Evolutionary conservation across 164 flowering plant species (phyloP), one percentile per base, ranked within the genome.

Genomic region (Vitis amurensis): DNA sequence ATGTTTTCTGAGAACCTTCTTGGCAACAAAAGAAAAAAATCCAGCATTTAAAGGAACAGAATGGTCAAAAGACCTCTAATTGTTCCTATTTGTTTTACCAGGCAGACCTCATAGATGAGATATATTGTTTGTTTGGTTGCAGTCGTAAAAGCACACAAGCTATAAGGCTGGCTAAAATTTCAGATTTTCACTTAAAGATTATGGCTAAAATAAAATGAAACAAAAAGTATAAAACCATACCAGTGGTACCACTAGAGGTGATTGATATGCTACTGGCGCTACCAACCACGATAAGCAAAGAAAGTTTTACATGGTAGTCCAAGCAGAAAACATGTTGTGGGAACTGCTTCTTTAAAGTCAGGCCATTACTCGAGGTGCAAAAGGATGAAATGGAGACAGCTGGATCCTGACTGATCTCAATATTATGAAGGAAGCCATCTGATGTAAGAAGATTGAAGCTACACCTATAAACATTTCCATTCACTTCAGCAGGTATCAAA

Each of bases 341-440:
- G 56, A 80, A 84, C 61, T 80, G 87, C 57, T 79, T 72, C 74
- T 78, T 82, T 16, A 57, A 59, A 59, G 72, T 67, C 27, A 51
- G 58, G 5, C 64, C 73, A 74, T 64, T 79, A 55, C 61, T 78
- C 66, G 81, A 81, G 19, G 76, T 49, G 50, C 65, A 69, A n/a
- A 66, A 56, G 11, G 83, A 71, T 29, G 85, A 75, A 73, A 83
- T 49, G 53, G 83, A 79, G 50, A 86, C 82, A 71, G 72, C 70
- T 65, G 85, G 86, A 66, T 86, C 89, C 72, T 79, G 86, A 69
- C 88, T 71, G 59, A 89, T 80, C 82, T 93, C 97, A 70, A 91
- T 70, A 58, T 72, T 77, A 73, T 86, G 88, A 79, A 93, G 76
- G n/a, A 69, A 73, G 29, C 99, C 98, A 84, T 93, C 98, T 73